These are phyloP conservation scores for Kwoniella pini DNA, from an alignment of 768 basidiomycete genomes.

Conservation along the genomic window DNA sequence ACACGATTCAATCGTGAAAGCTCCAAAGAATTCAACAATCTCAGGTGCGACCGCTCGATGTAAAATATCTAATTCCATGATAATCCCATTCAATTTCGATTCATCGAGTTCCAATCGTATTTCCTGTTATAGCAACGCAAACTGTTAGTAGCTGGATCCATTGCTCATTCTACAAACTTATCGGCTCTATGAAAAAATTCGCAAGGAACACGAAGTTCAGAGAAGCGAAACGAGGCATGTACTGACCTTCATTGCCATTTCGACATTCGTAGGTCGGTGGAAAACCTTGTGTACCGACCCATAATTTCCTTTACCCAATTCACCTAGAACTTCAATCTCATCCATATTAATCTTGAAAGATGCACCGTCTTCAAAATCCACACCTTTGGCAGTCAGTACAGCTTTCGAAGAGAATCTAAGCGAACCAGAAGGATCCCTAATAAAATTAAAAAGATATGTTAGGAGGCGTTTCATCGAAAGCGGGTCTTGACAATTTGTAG, in stretches of 20 bases:
- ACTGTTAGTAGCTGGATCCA: no score
- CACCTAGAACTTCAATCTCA: constrained; percentile 84
- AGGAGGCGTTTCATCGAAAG: no score
- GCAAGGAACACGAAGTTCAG: no score
- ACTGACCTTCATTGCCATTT: constrained; percentile 97
- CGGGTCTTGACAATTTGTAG: no score
- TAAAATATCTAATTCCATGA: constrained; percentile 98
- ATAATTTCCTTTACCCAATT: constrained; percentile 94
- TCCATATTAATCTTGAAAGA: constrained; percentile 94
- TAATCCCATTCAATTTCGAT: constrained; percentile 88
- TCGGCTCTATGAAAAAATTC: no score
- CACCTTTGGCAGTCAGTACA: constrained; percentile 82
- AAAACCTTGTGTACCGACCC: constrained; percentile 95
- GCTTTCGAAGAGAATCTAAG: constrained; percentile 94
- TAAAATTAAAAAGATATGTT: no score
- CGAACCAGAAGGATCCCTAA: constrained; percentile 90
- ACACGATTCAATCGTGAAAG: constrained; percentile 99
- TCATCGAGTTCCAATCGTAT: constrained; percentile 94
- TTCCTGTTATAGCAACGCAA: constrained; percentile 75
- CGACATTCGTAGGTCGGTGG: constrained; percentile 89
- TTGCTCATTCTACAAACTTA: no score
- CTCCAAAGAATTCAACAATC: constrained; percentile 98
- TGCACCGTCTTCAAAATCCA: constrained; percentile 84
- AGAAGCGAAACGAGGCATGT: no score
- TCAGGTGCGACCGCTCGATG: constrained; percentile 87